Base-by-base conservation (phyloP, 2,329 filamentous ascomycete species). In the Pseudogymnoascus sp. region DNA sequence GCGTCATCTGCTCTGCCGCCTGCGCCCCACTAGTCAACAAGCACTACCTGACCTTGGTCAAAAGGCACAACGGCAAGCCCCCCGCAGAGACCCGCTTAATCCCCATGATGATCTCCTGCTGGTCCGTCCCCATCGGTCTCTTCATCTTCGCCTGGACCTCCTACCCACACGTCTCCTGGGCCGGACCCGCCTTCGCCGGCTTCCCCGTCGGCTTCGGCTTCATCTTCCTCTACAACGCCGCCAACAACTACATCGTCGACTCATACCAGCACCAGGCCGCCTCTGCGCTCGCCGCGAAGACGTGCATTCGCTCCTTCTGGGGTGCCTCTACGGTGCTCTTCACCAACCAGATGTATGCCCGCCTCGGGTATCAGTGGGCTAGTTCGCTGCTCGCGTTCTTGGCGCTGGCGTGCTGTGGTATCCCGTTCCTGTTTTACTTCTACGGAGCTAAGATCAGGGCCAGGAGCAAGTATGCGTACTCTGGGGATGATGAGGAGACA, bases 371-470 rank as follows among this genome's bases (percentile, higher is more conserved):
- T 74, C 85, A 91, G 72, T 93, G 90, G 90, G 90, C 90, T 0
- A 85, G 84, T 60, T 81, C 82, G 0, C 79, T 94, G 8, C 76
- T 94, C 7, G 90, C 83, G 0, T 92, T 92, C 69, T 80, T 95
- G 68, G 84, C 82, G 14, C 77, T 95, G 5, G 87, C 84, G 0
- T 95, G 91, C 77, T 95, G 91, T 73, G 84, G 80, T 0, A 95
- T 95, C 67, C 91, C 91, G 0, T 96, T 87, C 73, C 74, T 90
- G 25, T 96, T 96, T 76, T 96, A 88, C 79, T 84, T 79, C 70
- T 91, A 84, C 69, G 91, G 91, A 3, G 89, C 85, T 14, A 73
- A 74, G 4, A 95, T 96, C 67, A 80, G 91, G 4, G 78, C 77
- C 63, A 78, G 80, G 64, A 90, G 86, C 70, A 88, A 84, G 74